Conservation (phyloP, 2,329 filamentous ascomycete genomes). For the Penicillium hordei region DNA sequence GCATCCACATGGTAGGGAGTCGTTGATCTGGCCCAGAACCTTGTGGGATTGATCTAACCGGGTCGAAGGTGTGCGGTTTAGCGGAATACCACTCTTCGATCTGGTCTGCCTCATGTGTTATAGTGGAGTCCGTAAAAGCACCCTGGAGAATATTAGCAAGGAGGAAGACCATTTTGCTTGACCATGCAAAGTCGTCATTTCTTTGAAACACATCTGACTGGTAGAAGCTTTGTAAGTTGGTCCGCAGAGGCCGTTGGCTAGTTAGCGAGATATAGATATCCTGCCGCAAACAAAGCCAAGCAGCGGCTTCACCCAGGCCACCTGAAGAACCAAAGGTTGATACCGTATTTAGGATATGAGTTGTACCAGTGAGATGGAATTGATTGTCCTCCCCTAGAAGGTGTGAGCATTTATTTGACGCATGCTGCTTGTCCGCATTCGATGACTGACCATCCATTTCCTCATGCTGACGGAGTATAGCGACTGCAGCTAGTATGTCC, state of each 20-base stretch:
- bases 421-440: neutral
- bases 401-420: conserved; percentile 1
- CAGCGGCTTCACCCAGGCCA: conserved; percentile 42
- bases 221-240: conserved; percentile 38
- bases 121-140: too few relatives aligned
- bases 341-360: conserved; percentile 38
- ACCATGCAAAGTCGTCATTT: conserved; percentile 39
- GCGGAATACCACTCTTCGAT: conserved; percentile 24
- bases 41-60: conserved; percentile 26
- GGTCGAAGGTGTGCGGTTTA: conserved; percentile 29
- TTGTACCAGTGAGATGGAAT: conserved; percentile 39
- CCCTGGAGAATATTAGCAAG: conserved; percentile 33
- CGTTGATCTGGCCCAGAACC: conserved; percentile 18
- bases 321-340: conserved; percentile 40
- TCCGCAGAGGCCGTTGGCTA: conserved; percentile 34
- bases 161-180: conserved; percentile 38
- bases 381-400: conserved; percentile 32
- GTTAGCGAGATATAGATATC: conserved; percentile 41
- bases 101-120: too few relatives aligned
- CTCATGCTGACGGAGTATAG: conserved; percentile 38
- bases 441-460: conserved; percentile 31
- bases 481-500: conserved; percentile 34
- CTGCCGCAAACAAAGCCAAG: conserved; percentile 42
- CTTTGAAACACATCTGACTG: conserved; percentile 34
- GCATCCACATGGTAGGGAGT: conserved; percentile 34